These are phyloP conservation scores for Phialocephala sp. DNA, from an alignment of 2,329 filamentous ascomycete genomes.

Conservation along the genomic window DNA sequence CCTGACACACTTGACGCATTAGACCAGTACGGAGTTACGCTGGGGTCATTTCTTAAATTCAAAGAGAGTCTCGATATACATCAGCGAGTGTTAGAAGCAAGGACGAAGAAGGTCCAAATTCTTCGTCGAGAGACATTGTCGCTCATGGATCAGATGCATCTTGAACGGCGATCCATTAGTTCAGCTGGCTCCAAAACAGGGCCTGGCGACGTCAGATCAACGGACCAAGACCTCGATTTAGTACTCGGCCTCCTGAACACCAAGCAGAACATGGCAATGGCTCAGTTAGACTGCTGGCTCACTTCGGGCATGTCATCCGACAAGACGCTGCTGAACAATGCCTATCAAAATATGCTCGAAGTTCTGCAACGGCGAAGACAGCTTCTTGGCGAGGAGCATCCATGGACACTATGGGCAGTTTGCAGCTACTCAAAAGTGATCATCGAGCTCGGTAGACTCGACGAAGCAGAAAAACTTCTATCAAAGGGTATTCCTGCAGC, in stretches of 20 bases:
- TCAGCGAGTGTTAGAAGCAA: background rate
- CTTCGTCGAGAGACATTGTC: background rate
- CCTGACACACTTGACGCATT: background rate
- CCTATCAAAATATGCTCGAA: conserved; percentile 33
- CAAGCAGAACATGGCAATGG: background rate
- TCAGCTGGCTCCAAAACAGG: background rate
- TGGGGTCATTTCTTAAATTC: background rate
- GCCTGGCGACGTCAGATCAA: background rate
- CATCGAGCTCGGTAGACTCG: conserved; percentile 37
- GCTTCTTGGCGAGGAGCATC: conserved; percentile 43
- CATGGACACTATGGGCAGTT: conserved; percentile 44
- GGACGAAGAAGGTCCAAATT: background rate
- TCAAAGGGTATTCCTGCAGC: background rate
- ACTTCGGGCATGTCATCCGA: conserved; percentile 4
- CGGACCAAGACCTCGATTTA: background rate
- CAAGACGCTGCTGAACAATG: conserved; percentile 27
- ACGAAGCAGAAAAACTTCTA: conserved; percentile 28
- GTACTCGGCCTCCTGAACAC: background rate
- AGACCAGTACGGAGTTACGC: background rate
- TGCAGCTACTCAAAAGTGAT: conserved; percentile 43
- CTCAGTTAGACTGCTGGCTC: background rate
- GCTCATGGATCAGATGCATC: background rate
- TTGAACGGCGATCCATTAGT: background rate
- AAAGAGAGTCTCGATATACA: background rate
- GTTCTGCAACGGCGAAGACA: conserved; percentile 6